phyloP scores from a whole-genome alignment of 2,329 filamentous ascomycete genomes.

The Aspergillus calidoustus region DNA sequence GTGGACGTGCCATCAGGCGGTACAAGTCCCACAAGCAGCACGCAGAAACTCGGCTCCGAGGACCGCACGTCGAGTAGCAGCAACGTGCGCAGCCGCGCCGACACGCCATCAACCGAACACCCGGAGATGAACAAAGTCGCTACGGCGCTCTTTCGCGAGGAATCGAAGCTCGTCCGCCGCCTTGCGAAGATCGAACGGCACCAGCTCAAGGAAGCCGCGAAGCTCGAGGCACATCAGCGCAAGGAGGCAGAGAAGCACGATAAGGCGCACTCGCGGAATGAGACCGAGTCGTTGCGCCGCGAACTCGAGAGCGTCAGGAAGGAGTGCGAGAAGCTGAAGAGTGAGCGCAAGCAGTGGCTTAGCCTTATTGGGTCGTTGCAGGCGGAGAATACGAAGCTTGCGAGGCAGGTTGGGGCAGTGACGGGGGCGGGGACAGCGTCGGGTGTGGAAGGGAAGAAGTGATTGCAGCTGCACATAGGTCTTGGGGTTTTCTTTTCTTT shows the following conservation, averaged over 20 bases:
- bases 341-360: constrained; percentile 56
- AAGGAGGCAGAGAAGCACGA: constrained; percentile 50
- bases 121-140: constrained; percentile 36
- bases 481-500: neutral
- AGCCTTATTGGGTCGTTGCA: constrained; percentile 60
- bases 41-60: neutral
- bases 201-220: constrained; percentile 46
- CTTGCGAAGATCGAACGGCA: constrained; percentile 49
- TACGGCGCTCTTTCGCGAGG: constrained; percentile 35
- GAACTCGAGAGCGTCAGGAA: constrained; percentile 52
- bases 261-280: constrained; percentile 45
- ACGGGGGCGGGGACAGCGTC: neutral
- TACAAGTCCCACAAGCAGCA: neutral
- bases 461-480: neutral
- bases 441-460: neutral
- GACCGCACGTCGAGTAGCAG: constrained; percentile 23
- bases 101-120: constrained; percentile 24
- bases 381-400: constrained; percentile 59
- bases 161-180: constrained; percentile 43
- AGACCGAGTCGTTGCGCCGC: constrained; percentile 53
- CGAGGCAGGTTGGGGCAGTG: constrained; percentile 7
- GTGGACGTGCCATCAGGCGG: neutral
- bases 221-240: constrained; percentile 43
- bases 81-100: constrained; percentile 16
- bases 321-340: constrained; percentile 53